Conservation (phyloP, 1,139 yeast species). For the Lizanozyma gosingica region DNA sequence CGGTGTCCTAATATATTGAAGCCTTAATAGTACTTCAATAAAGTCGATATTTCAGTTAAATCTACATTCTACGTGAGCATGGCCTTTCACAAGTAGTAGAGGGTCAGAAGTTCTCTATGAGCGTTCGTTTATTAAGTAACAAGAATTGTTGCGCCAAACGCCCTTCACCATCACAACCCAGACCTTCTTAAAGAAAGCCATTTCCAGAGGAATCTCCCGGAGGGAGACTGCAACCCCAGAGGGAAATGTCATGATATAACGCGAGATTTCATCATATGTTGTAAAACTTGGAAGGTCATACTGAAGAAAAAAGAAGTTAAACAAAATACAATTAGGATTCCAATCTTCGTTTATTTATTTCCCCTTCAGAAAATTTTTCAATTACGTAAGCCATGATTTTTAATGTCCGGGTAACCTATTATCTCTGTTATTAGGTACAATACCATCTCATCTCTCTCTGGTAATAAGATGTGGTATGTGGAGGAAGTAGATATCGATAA, state of each 20-base stretch:
- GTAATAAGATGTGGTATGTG: too few relatives aligned
- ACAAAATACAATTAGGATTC: slow-evolving; percentile 5
- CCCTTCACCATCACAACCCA: slow-evolving; percentile 48
- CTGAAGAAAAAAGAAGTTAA: slow-evolving; percentile 11
- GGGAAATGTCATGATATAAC: slow-evolving; percentile 43
- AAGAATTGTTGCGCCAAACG: slow-evolving; percentile 57
- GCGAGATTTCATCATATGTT: slow-evolving; percentile 57
- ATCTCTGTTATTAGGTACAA: too few relatives aligned
- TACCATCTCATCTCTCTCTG: too few relatives aligned
- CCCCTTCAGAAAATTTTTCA: background rate
- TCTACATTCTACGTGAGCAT: slow-evolving; percentile 1
- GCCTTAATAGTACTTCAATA: too few relatives aligned
- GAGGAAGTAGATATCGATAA: too few relatives aligned
- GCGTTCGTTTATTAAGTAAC: slow-evolving; percentile 43
- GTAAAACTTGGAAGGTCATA: slow-evolving; percentile 52
- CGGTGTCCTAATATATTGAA: too few relatives aligned
- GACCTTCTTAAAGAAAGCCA: slow-evolving; percentile 23
- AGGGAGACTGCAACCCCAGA: slow-evolving; percentile 29
- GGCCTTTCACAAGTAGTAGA: slow-evolving; percentile 2
- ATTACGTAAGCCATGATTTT: background rate
- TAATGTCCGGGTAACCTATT: background rate
- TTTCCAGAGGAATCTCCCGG: slow-evolving; percentile 29
- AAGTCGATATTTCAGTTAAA: background rate
- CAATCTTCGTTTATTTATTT: slow-evolving; percentile 3
- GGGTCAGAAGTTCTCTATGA: slow-evolving; percentile 41